These are phyloP conservation scores for Protea cynaroides DNA, from an alignment of 164 flowering plant species.

Conservation along the genomic window DNA sequence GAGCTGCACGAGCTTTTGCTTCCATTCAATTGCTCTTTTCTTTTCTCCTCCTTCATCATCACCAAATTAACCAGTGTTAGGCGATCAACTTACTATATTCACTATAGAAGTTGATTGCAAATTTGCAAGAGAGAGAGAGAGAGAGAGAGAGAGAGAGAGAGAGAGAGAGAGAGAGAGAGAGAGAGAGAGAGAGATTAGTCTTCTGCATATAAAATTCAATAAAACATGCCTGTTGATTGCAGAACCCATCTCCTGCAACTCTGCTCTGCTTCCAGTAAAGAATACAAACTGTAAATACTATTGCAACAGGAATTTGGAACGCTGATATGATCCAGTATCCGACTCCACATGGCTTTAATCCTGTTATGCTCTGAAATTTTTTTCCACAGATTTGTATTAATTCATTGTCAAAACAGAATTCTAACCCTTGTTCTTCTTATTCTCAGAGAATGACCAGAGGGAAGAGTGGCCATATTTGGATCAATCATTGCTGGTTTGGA, in stretches of 20 bases:
- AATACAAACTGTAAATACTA: constrained; percentile 42
- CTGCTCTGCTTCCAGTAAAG: constrained; percentile 11
- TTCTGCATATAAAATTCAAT: neutral
- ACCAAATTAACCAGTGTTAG: constrained; percentile 23
- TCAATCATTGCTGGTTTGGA: too few species aligned
- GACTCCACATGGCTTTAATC: constrained; percentile 45
- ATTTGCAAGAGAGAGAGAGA: too few species aligned
- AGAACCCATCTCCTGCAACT: constrained; percentile 2
- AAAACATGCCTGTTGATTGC: constrained; percentile 25
- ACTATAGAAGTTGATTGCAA: too few species aligned
- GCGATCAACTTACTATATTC: too few species aligned
- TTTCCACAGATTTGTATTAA: neutral
- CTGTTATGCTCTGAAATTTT: constrained; percentile 37
- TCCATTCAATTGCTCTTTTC: neutral
- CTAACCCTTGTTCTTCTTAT: too few species aligned
- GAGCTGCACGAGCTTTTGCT: neutral
- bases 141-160: too few species aligned
- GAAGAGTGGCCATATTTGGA: too few species aligned
- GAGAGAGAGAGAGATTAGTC: too few species aligned
- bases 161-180: too few species aligned
- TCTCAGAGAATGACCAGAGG: too few species aligned
- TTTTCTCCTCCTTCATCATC: constrained; percentile 7
- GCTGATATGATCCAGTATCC: constrained; percentile 55
- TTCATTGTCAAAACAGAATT: too few species aligned
- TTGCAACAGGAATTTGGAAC: constrained; percentile 54